Evolutionary conservation across 2,329 filamentous ascomycete genomes (phyloP).

Genomic region (Penicillium oxalicum): DNA sequence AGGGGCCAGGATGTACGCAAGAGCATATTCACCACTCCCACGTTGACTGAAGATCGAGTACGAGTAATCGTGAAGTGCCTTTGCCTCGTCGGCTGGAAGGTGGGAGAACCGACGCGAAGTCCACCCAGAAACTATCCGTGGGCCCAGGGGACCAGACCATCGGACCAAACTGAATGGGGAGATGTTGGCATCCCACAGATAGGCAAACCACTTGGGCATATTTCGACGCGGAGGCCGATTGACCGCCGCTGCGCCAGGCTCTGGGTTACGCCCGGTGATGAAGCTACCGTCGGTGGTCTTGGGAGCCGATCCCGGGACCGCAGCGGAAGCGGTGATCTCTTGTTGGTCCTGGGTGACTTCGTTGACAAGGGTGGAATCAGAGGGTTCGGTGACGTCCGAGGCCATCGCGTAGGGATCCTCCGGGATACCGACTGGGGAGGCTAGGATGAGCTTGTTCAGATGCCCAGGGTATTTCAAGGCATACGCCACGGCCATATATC

Average conservation of each 20-base stretch:
- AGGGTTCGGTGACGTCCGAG: constrained; percentile 71
- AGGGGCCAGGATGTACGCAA: constrained; percentile 87
- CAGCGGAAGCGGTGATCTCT: constrained; percentile 28
- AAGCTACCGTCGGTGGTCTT: constrained; percentile 50
- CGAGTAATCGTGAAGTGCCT: constrained; percentile 84
- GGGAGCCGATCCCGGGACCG: constrained; percentile 20
- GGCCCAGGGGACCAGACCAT: constrained; percentile 81
- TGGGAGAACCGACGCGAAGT: constrained; percentile 88
- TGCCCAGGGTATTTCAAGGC: constrained; percentile 92
- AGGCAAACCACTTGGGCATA: constrained; percentile 79
- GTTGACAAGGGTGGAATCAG: constrained; percentile 64
- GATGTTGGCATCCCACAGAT: constrained; percentile 95
- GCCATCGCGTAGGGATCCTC: constrained; percentile 87
- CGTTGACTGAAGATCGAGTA: constrained; percentile 91
- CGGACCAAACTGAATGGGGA: constrained; percentile 90
- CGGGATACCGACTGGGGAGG: constrained; percentile 88
- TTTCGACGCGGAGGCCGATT: constrained; percentile 52
- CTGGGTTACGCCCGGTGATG: constrained; percentile 42
- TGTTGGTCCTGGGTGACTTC: constrained; percentile 74
- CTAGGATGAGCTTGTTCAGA: constrained; percentile 92
- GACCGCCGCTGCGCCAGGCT: constrained; percentile 26
- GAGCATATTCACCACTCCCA: constrained; percentile 87
- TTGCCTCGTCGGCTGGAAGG: constrained; percentile 70
- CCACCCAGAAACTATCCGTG: constrained; percentile 90
- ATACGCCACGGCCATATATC: constrained; percentile 92